phyloP scores from a whole-genome alignment of 306 rosid species.

The Medicago lupulina region DNA sequence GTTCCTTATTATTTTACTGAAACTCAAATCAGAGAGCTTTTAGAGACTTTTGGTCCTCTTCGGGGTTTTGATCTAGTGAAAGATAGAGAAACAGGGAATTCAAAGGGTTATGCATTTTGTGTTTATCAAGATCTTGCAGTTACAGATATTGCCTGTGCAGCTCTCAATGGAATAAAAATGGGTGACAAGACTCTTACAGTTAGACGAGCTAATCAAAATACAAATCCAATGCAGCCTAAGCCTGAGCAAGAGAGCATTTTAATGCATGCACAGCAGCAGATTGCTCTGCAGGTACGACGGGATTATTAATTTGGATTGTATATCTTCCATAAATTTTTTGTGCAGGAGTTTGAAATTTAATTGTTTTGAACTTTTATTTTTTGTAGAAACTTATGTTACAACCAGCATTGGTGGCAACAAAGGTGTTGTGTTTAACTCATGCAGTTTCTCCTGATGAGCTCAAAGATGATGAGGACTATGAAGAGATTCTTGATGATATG shows the following conservation, averaged over 20 bases:
- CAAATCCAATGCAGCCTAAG: conserved; percentile 79
- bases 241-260: conserved; percentile 94
- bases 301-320: not conserved
- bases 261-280: conserved; percentile 97
- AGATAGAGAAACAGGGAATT: conserved; percentile 98
- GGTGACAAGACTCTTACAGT: conserved; percentile 98
- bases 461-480: conserved; percentile 87
- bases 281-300: conserved; percentile 84
- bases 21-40: conserved; percentile 90
- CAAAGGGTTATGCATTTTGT: conserved; percentile 98
- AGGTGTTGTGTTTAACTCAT: conserved; percentile 86
- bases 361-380: conserved; percentile 4
- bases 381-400: conserved; percentile 87
- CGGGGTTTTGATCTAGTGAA: conserved; percentile 97
- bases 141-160: conserved; percentile 99
- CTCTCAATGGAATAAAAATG: conserved; percentile 98
- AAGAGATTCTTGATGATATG: conserved; percentile 94
- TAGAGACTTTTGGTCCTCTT: conserved; percentile 96
- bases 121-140: conserved; percentile 99
- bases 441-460: conserved; percentile 89
- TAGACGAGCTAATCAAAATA: conserved; percentile 97
- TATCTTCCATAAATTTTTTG: not conserved
- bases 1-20: conserved; percentile 97
- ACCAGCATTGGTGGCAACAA: conserved; percentile 76
- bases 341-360: conserved; percentile 8